These are phyloP conservation scores for Magnaporthiopsis rhizophila DNA, from an alignment of 2,329 filamentous ascomycete species.

Conservation along the genomic window DNA sequence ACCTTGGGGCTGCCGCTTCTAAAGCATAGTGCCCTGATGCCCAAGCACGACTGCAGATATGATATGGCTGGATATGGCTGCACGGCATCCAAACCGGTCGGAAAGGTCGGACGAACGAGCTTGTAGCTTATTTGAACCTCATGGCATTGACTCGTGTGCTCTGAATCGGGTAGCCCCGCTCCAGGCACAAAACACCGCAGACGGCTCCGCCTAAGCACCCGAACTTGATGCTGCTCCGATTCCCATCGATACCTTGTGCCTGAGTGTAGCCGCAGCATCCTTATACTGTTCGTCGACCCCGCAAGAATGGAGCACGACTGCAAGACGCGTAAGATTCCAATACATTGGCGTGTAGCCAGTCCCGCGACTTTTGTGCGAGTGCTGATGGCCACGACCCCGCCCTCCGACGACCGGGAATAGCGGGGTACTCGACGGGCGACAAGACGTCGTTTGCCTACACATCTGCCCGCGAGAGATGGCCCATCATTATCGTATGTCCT, in stretches of 20 bases:
- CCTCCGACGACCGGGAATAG: constrained; percentile 32
- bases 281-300: not conserved
- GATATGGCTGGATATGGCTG: too few species aligned
- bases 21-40: too few species aligned
- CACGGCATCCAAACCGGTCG: too few species aligned
- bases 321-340: constrained; percentile 55
- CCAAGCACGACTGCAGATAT: too few species aligned
- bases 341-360: not conserved
- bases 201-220: not conserved
- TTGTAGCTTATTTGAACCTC: too few species aligned
- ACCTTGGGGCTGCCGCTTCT: too few species aligned
- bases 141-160: too few species aligned
- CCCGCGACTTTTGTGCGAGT: not conserved
- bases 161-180: not conserved
- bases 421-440: constrained; percentile 71
- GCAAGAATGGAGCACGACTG: constrained; percentile 63
- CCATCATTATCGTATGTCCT: constrained; percentile 70
- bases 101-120: not conserved
- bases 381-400: not conserved
- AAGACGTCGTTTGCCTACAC: constrained; percentile 77
- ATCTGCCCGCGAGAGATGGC: constrained; percentile 85
- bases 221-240: not conserved
- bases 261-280: not conserved
- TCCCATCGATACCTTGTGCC: not conserved
- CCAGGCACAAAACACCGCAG: too few species aligned